A percentile compares a stretch with the other conserved stretches of the same genome.
phyloP scores from a whole-genome alignment of 148 eudicot species.

The Arctostaphylos glauca region DNA sequence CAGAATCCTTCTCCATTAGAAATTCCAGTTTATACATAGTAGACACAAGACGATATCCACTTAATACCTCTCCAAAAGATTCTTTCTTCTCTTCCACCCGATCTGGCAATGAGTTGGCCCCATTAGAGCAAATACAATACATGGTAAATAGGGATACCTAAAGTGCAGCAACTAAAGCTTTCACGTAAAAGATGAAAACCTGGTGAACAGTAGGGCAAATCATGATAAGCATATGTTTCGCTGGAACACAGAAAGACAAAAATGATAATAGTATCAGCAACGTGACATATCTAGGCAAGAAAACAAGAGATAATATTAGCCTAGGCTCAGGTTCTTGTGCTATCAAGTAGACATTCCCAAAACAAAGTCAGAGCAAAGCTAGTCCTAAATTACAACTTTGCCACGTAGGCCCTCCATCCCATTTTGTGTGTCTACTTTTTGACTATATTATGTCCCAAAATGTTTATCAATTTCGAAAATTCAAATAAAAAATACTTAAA shows the following conservation, averaged over 20 bases:
- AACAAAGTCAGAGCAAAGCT: not conserved
- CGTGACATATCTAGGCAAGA: not conserved
- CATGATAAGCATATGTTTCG: conserved; percentile 29
- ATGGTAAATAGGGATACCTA: not conserved
- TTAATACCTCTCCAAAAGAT: conserved; percentile 26
- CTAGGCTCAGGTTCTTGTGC: not conserved
- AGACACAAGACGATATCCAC: conserved; percentile 25
- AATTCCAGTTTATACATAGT: conserved; percentile 20
- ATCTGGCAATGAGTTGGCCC: conserved; percentile 8
- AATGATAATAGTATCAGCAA: not conserved
- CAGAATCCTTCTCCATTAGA: conserved; percentile 15
- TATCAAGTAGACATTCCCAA: not conserved
- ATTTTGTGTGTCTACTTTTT: too few relatives aligned
- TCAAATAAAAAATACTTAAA: too few relatives aligned
- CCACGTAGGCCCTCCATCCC: too few relatives aligned
- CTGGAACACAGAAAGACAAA: conserved; percentile 11
- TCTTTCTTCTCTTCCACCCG: conserved; percentile 25
- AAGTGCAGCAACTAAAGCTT: not conserved
- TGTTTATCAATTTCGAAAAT: too few relatives aligned
- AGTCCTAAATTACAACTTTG: not conserved
- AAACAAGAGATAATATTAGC: not conserved
- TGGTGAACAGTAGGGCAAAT: conserved; percentile 28
- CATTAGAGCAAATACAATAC: not conserved
- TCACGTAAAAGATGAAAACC: conserved; percentile 11
- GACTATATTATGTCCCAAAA: too few relatives aligned